A percentile compares a stretch with the other conserved stretches of the same genome.
Evolutionary conservation across 2,329 filamentous ascomycete genomes (phyloP).

Genomic region (Aspergillus melleus): DNA sequence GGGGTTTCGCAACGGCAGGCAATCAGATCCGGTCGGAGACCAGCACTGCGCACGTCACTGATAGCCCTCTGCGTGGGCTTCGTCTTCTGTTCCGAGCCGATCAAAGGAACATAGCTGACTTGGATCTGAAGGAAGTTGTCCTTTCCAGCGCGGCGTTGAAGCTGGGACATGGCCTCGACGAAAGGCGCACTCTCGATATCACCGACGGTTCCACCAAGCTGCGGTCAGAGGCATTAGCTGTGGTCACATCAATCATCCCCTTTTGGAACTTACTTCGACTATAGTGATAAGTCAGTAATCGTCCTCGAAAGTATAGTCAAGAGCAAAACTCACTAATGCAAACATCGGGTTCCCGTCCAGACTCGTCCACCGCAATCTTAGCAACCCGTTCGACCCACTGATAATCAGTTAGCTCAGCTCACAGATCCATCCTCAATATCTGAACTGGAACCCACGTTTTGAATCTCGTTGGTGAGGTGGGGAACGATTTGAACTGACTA

Average conservation of each 20-base stretch:
- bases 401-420: conserved; percentile 5
- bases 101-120: conserved; percentile 74
- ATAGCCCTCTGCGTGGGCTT: conserved; percentile 95
- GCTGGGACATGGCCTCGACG: conserved; percentile 79
- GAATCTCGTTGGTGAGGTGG: conserved; percentile 86
- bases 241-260: neutral
- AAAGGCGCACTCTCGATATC: conserved; percentile 89
- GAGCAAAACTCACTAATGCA: conserved; percentile 69
- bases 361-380: conserved; percentile 81
- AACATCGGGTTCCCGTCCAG: conserved; percentile 78
- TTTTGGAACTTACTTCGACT: conserved; percentile 20
- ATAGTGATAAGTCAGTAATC: conserved; percentile 5
- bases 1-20: conserved; percentile 85
- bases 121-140: conserved; percentile 86
- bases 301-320: neutral
- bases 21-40: conserved; percentile 75
- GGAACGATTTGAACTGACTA: conserved; percentile 76
- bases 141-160: conserved; percentile 69
- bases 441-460: conserved; percentile 52
- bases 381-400: conserved; percentile 83
- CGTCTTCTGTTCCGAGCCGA: conserved; percentile 80
- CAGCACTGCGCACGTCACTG: conserved; percentile 77
- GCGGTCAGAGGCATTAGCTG: conserved; percentile 27
- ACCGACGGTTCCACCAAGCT: conserved; percentile 54
- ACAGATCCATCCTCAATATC: neutral